Evolutionary conservation across 768 basidiomycete genomes (phyloP), one percentile per base, ranked within the genome.

Genomic region (Auriscalpium orientale): DNA sequence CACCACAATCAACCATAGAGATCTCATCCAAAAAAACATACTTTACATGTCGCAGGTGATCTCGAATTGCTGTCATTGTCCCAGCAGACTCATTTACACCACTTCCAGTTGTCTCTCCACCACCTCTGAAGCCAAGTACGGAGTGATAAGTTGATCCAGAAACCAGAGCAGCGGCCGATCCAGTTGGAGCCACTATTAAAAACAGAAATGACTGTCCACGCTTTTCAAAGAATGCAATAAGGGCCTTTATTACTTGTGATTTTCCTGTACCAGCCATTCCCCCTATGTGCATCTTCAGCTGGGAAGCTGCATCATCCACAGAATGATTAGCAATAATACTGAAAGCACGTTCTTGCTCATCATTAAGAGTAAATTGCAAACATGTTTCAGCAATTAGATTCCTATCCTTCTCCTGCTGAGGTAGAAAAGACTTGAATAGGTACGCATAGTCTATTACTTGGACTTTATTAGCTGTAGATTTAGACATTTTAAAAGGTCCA

Each of bases 21-120:
- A 77, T 63, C 51, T 78, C 74, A 65, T 77, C 73, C 13, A 77
- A 56, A 46, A 78, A 75, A 4, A 76, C 60, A 59, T 74, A 74
- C 0, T 74, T 65, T 10, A 75, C 69, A 20, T 69, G 64, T n/a
- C 59, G 37, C 8, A 62, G 44, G 8, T 43, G 37, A 10, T 35
- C 50, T 13, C 43, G 40, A 8, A 62, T 45, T 18, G 52, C 46
- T 34, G 10, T 13, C 49, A 58, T n/a, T 5, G 38, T 35, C 1
- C 16, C 8, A 5, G 16, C n/a, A 47, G 16, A 20, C 18, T 8
- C 59, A 20, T 36, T 28, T 20, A 46, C 38, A 16, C 21, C 15
- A 40, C 9, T 33, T 7, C 33, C 40, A 22, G 18, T 4, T n/a
- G 35, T 51, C 21, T 35, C 18, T 37, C 40, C 40, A 7, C 40